Evolutionary conservation across 345 rosid genomes (phyloP), one percentile per base, ranked within the genome.

Genomic region (Dimocarpus longan): DNA sequence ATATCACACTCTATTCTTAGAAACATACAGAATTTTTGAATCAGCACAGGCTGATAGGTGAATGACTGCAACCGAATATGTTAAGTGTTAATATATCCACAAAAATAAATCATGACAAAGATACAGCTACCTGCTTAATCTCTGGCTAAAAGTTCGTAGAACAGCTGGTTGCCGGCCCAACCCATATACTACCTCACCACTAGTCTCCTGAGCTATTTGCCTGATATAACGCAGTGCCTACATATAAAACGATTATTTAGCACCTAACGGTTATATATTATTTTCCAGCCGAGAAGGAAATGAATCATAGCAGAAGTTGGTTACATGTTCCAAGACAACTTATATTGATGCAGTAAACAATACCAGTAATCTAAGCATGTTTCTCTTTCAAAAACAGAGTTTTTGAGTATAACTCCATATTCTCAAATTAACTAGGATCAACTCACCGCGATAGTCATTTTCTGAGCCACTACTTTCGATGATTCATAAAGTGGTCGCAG

Each of bases 101-200:
- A 19, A 21, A 48, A 12, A 70, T 28, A 39, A 39, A 11, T 52
- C 19, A 73, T 26, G 15, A 60, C 40, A 32, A 76, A 71, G 32
- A 39, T 63, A 57, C 1, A 39, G n/a, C 42, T 81, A 97, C 99
- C 99, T 90, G 96, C 91, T 94, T 84, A 97, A 86, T 84, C 94
- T 91, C 67, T 97, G 99, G 83, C 98, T 97, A 76, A 97, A 97
- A 19, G 94, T 93, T 89, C 98, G 85, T 64, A 97, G 86, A 76
- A 95, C 98, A 57, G 98, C 97, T 0, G 99, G 99, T 69, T 97
- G 98, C 80, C 98, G 86, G 75, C 98, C 99, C 86, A 94, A 82
- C 40, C 98, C 92, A 84, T 93, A 95, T n/a, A 91, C 98, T 75
- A 93, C 90, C 81, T 97, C 99, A 19, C 98, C 99, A 68, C 95